Percentiles rank a stretch among this genome's conserved stretches.
These are phyloP conservation scores for Diplotaxis tenuifolia DNA, from an alignment of 345 rosid species.

Conservation along the genomic window DNA sequence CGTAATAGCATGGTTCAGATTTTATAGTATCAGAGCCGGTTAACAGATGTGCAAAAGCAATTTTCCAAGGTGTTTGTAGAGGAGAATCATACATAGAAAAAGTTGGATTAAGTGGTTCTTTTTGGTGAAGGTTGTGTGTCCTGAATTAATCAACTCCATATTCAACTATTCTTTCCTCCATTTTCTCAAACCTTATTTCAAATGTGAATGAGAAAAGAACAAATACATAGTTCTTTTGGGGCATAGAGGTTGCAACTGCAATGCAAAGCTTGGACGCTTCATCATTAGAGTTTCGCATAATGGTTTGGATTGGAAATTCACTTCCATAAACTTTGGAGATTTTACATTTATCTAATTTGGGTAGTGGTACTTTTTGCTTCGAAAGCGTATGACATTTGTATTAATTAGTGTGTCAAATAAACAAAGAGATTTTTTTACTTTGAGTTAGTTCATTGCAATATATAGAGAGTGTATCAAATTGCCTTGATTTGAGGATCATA, in stretches of 20 bases:
- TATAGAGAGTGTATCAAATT: neutral
- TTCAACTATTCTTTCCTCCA: neutral
- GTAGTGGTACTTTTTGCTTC: neutral
- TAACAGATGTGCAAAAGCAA: neutral
- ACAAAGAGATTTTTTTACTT: neutral
- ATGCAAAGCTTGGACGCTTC: neutral
- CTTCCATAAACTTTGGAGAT: neutral
- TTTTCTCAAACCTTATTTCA: neutral
- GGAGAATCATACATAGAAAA: neutral
- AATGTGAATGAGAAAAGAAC: neutral
- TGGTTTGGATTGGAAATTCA: neutral
- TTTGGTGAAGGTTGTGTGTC: neutral
- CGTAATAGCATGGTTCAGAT: neutral
- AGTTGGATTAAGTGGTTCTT: conserved; percentile 2
- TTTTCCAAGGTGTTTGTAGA: neutral
- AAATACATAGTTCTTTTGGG: neutral
- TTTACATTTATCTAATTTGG: neutral
- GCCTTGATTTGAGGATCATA: neutral
- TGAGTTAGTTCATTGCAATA: neutral
- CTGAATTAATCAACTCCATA: neutral
- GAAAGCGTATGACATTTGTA: neutral
- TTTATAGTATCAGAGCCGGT: neutral
- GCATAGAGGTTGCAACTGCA: neutral
- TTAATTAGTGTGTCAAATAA: neutral
- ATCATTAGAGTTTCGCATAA: neutral